phyloP scores from a whole-genome alignment of 176 grass and related monocot species.

The Rhipidocladum racemiflorum region DNA sequence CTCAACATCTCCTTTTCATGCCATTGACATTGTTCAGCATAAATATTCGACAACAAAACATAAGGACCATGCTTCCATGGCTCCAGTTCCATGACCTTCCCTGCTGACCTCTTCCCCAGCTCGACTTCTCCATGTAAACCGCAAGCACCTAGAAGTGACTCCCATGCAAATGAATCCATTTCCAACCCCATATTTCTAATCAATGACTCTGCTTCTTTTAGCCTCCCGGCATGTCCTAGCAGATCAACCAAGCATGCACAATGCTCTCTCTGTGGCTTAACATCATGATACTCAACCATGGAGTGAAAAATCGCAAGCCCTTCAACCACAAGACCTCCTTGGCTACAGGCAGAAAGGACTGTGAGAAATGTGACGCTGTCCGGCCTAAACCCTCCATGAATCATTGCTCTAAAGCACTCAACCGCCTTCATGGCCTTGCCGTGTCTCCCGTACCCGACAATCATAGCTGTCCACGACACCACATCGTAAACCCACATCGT shows the following conservation, averaged over 20 bases:
- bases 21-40: constrained; percentile 23
- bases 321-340: constrained; percentile 41
- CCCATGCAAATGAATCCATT: constrained; percentile 47
- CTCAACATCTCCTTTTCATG: constrained; percentile 29
- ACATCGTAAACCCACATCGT: neutral
- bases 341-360: constrained; percentile 36
- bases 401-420: constrained; percentile 29
- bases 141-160: constrained; percentile 42
- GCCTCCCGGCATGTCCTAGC: constrained; percentile 39
- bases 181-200: constrained; percentile 32
- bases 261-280: constrained; percentile 44
- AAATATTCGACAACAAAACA: constrained; percentile 9
- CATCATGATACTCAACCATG: constrained; percentile 33
- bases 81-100: constrained; percentile 47
- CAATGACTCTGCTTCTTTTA: constrained; percentile 34
- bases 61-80: constrained; percentile 35
- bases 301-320: constrained; percentile 36
- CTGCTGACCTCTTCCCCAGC: constrained; percentile 39
- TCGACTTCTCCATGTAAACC: constrained; percentile 29
- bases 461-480: constrained; percentile 40
- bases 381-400: neutral
- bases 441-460: constrained; percentile 5
- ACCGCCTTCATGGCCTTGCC: constrained; percentile 3
- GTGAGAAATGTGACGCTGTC: constrained; percentile 35
- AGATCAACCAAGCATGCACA: constrained; percentile 45